Conservation (phyloP, 805 yeast genomes). For the Clavispora fructus region DNA sequence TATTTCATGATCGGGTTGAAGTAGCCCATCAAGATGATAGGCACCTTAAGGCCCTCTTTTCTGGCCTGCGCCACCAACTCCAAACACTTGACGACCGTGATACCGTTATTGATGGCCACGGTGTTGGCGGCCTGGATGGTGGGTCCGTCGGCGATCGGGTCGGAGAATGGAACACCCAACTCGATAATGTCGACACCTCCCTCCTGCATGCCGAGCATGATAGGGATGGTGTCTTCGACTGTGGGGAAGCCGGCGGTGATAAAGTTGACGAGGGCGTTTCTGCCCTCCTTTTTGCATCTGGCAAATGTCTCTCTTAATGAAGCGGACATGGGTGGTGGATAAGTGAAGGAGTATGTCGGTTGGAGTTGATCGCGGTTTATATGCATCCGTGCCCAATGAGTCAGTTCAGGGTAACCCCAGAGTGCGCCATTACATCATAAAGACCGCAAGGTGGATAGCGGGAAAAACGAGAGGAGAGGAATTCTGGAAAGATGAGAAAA, state of each 20-base stretch:
- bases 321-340: conserved; percentile 39
- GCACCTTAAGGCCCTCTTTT: conserved; percentile 76
- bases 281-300: conserved; percentile 56
- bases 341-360: not conserved
- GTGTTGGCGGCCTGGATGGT: conserved; percentile 88
- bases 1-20: conserved; percentile 88
- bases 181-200: conserved; percentile 97
- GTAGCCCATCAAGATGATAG: conserved; percentile 94
- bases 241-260: conserved; percentile 94
- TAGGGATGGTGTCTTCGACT: conserved; percentile 80
- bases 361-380: conserved; percentile 1
- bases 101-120: conserved; percentile 77
- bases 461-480: too few species aligned
- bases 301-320: conserved; percentile 56
- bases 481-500: too few species aligned
- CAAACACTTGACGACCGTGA: conserved; percentile 63
- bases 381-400: conserved; percentile 14
- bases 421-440: not conserved
- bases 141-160: conserved; percentile 98
- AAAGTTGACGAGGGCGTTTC: conserved; percentile 87
- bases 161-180: conserved; percentile 93
- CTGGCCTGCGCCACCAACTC: conserved; percentile 75
- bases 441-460: too few species aligned
- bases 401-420: conserved; percentile 31
- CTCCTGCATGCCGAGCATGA: conserved; percentile 80